Evolutionary conservation across 306 rosid genomes (phyloP).

Genomic region (Castanea mollissima): DNA sequence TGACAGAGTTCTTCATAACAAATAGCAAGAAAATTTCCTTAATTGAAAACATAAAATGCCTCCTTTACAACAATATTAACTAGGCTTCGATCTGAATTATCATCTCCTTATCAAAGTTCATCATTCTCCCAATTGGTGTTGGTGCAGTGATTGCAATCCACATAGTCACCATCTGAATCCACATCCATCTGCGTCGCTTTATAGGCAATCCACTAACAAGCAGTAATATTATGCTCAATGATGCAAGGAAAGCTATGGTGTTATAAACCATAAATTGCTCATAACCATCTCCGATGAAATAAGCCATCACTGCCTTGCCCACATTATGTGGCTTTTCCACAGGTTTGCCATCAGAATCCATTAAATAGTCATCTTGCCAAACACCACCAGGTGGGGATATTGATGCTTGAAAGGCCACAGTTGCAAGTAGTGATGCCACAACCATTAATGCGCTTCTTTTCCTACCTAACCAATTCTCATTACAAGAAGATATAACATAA

Average conservation of each 20-base stretch:
- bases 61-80: background rate
- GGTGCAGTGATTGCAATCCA: conserved; percentile 34
- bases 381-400: conserved; percentile 26
- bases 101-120: conserved; percentile 10
- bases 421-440: conserved; percentile 29
- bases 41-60: background rate
- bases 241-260: conserved; percentile 27
- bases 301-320: conserved; percentile 28
- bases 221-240: conserved; percentile 28
- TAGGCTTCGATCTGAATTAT: background rate
- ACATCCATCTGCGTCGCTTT: conserved; percentile 23
- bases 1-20: too few relatives aligned
- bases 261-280: conserved; percentile 11
- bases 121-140: conserved; percentile 4
- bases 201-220: conserved; percentile 32
- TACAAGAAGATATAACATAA: too few relatives aligned
- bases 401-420: conserved; percentile 28
- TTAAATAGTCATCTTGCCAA: conserved; percentile 28
- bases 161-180: conserved; percentile 38
- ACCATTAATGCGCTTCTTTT: conserved; percentile 30
- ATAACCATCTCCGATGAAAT: background rate
- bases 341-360: conserved; percentile 5
- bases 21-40: background rate
- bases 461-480: conserved; percentile 25
- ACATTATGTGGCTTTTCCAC: conserved; percentile 18